Evolutionary conservation across 2,329 filamentous ascomycete genomes (phyloP).

Genomic region (Boeremia lycopersici): DNA sequence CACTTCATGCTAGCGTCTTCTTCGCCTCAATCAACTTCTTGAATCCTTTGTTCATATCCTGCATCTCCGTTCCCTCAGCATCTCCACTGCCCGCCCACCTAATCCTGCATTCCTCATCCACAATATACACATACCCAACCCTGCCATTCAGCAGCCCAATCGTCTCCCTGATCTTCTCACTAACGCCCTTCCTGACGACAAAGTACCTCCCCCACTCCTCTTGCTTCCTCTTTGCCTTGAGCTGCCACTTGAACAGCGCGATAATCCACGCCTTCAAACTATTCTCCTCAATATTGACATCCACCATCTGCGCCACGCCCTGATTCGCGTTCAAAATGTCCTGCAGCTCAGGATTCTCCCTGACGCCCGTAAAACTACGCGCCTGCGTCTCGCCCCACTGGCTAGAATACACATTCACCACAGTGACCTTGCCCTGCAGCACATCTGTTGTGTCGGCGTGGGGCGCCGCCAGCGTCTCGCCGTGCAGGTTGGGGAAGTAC

Average conservation of each 20-base stretch:
- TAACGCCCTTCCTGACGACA: conserved; percentile 63
- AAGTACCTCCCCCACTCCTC: conserved; percentile 65
- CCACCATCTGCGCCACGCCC: conserved; percentile 73
- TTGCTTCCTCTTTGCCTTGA: conserved; percentile 55
- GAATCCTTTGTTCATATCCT: conserved; percentile 69
- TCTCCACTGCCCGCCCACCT: conserved; percentile 88
- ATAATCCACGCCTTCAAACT: conserved; percentile 65
- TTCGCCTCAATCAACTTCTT: conserved; percentile 55
- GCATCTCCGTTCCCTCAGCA: conserved; percentile 68
- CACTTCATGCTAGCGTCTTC: background rate
- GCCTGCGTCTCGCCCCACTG: conserved; percentile 86
- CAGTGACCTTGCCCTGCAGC: conserved; percentile 73
- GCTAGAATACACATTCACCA: conserved; percentile 77
- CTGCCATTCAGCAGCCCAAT: conserved; percentile 81
- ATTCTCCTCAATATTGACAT: conserved; percentile 89
- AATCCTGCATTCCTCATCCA: conserved; percentile 87
- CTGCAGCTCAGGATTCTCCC: conserved; percentile 72
- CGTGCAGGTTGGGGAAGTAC: conserved; percentile 92
- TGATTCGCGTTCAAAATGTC: conserved; percentile 61
- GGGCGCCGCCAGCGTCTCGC: conserved; percentile 69
- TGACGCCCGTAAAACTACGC: conserved; percentile 67
- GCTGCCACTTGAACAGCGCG: conserved; percentile 57
- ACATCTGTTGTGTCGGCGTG: conserved; percentile 72
- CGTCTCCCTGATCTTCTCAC: conserved; percentile 61
- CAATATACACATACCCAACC: conserved; percentile 90